A percentile compares a stretch with the other conserved stretches of the same genome.
Evolutionary conservation across 305 asterid genomes (phyloP).

Genomic region (Rubia tinctorum): DNA sequence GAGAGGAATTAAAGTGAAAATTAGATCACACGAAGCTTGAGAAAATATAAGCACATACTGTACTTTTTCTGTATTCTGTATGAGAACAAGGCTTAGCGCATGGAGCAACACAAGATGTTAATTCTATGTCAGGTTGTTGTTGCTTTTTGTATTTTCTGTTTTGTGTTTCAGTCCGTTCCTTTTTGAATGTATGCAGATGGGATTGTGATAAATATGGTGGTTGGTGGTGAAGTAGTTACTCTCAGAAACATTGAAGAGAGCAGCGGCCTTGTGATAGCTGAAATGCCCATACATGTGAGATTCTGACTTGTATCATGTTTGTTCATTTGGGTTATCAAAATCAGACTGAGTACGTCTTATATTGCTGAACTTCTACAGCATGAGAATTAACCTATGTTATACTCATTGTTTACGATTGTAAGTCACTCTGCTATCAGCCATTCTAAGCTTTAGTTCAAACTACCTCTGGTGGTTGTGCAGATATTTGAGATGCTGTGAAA

Average conservation of each 20-base stretch:
- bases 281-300: conserved; percentile 94
- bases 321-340: conserved; percentile 7
- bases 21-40: background rate
- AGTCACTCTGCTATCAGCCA: background rate
- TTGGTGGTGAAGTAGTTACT: conserved; percentile 82
- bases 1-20: background rate
- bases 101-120: background rate
- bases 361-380: background rate
- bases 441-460: conserved; percentile 3
- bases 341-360: background rate
- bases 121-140: background rate
- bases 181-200: conserved; percentile 58
- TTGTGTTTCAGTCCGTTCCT: conserved; percentile 8
- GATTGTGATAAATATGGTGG: conserved; percentile 88
- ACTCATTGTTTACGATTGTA: background rate
- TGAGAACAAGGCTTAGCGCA: background rate
- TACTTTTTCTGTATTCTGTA: background rate
- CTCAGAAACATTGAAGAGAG: conserved; percentile 89
- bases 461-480: conserved; percentile 40
- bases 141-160: background rate
- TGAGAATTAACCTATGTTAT: background rate
- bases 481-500: conserved; percentile 82
- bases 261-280: conserved; percentile 72
- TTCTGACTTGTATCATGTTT: conserved; percentile 15
- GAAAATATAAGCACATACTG: background rate